Evolutionary conservation across 352 stramenopile genomes (phyloP), one percentile per base, ranked within the genome.

Genomic region (Globisporangium echinulatum): DNA sequence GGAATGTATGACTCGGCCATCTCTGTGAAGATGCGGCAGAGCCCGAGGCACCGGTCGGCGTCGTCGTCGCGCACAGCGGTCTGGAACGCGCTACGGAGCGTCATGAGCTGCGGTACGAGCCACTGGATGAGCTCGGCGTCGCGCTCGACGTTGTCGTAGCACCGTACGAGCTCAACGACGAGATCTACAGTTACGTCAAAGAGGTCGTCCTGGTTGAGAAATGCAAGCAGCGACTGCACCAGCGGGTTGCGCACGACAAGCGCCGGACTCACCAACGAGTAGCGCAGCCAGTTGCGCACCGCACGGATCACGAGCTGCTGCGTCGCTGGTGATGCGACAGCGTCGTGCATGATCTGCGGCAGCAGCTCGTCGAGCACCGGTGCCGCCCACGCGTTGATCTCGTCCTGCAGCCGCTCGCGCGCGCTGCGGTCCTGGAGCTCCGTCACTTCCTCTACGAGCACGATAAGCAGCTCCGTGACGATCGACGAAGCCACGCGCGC

Each of bases 21-120:
- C 61, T 97, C 90, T 0, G 90, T 96, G 59, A 97, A 97, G 48
- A 97, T 79, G 13, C 88, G 77, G 59, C 85, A 94, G 5, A 97
- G 71, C 0, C 84, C 85, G 11, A 88, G 54, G 54, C 79, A 92
- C 51, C 78, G 69, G 59, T 96, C 87, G 25, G 77, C 79, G 52
- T 96, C 74, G 54, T 96, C 85, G 0, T 75, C 70, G 17, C 68
- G 50, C 4, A 70, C 79, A 0, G 83, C 84, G 4, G 55, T 25
- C 6, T 61, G 66, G 68, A 94, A 91, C n/a, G 71, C 60, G 15
- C 62, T 63, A 47, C 79, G 68, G 15, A 93, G 57, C 50, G 79
- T 71, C 72, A 95, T 79, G 40, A 94, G 69, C 57, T 86, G 77
- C 19, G 85, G 83, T 7, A 89, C 68, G 47, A 95, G 69, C 85